Evolutionary conservation across 345 rosid genomes (phyloP).

Genomic region (Salix caprea): DNA sequence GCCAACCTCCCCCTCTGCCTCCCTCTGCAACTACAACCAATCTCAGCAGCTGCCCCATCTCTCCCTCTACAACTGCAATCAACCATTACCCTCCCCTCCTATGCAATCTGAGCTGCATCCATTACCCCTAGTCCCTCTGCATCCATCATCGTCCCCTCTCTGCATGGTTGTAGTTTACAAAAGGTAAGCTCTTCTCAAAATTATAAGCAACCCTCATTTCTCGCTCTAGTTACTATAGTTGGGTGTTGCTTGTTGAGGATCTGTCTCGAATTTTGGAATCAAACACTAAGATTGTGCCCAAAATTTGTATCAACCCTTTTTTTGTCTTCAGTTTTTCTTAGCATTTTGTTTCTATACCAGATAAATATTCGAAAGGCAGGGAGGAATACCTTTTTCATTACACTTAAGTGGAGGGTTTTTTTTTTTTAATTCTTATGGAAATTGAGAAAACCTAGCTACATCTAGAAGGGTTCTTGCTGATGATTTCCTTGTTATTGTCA

Average conservation of each 20-base stretch:
- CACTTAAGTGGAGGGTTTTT: neutral
- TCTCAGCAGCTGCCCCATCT: too few species aligned
- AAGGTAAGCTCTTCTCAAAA: neutral
- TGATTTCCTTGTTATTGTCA: neutral
- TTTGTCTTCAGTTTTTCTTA: neutral
- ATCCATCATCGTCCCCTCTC: neutral
- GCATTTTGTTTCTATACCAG: neutral
- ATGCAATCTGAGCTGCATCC: too few species aligned
- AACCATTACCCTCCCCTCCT: too few species aligned
- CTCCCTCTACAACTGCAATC: too few species aligned
- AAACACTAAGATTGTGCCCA: neutral
- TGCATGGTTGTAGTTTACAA: too few species aligned
- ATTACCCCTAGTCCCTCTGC: too few species aligned
- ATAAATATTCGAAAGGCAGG: neutral
- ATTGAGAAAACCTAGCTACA: neutral
- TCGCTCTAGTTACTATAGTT: neutral
- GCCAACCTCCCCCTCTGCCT: too few species aligned
- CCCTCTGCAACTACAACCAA: too few species aligned
- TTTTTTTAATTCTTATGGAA: neutral
- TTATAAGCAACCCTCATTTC: neutral
- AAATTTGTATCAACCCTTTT: neutral
- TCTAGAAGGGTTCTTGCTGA: neutral
- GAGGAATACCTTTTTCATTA: neutral
- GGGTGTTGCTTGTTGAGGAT: neutral
- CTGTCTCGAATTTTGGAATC: neutral